Conservation (phyloP, 2,329 filamentous ascomycete species). For the Aureobasidium sp. region DNA sequence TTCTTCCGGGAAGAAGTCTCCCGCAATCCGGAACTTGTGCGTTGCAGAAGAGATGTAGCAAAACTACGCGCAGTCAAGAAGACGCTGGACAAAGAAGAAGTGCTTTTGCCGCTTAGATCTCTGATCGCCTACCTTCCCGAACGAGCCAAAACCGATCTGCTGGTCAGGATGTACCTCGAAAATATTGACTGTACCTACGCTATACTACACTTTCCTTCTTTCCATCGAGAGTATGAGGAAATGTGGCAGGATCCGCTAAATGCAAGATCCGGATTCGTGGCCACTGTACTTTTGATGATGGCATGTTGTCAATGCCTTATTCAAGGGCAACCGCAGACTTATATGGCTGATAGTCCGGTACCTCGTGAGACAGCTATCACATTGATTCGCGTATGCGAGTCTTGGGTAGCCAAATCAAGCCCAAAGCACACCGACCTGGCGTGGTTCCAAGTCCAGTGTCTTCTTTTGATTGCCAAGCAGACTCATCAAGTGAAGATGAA, state of each 20-base stretch:
- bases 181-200: conserved; percentile 47
- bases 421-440: conserved; percentile 47
- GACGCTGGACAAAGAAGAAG: conserved; percentile 16
- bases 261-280: conserved; percentile 31
- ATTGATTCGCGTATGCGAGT: conserved; percentile 35
- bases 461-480: conserved; percentile 45
- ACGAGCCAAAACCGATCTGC: conserved; percentile 34
- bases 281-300: conserved; percentile 35
- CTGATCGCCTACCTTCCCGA: conserved; percentile 33
- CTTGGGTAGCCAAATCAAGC: conserved; percentile 39
- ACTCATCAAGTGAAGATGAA: conserved; percentile 48
- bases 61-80: conserved; percentile 21
- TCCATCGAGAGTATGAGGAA: conserved; percentile 42
- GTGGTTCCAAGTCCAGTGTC: conserved; percentile 46
- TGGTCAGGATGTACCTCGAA: conserved; percentile 42
- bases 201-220: conserved; percentile 48
- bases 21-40: conserved; percentile 29
- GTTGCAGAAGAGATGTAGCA: conserved; percentile 26
- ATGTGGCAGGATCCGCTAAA: conserved; percentile 39
- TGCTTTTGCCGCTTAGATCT: conserved; percentile 26
- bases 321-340: conserved; percentile 27
- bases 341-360: conserved; percentile 38
- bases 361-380: conserved; percentile 34
- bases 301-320: conserved; percentile 32
- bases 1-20: conserved; percentile 13